A percentile compares a stretch with the other conserved stretches of the same genome.
Conservation (phyloP, 2,329 filamentous ascomycete species). For the Aspergillus sp. region DNA sequence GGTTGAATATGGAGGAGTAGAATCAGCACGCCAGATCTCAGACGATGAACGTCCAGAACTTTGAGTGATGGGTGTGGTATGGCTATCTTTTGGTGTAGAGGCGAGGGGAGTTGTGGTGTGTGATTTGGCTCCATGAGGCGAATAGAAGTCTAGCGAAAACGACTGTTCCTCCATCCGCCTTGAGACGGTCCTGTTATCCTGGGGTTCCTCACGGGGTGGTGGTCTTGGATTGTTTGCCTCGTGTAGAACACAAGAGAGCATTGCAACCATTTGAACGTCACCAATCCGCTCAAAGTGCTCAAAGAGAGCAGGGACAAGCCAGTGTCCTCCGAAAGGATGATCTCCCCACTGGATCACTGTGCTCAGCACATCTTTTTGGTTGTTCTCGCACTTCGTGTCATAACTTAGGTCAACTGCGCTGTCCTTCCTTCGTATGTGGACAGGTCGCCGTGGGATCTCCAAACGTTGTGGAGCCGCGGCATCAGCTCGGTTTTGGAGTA, state of each 20-base stretch:
- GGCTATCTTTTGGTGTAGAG: conserved; percentile 32
- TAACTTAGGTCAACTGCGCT: conserved; percentile 33
- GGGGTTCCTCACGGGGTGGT: conserved; percentile 23
- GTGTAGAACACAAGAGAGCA: conserved; percentile 60
- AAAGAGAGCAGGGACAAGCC: conserved; percentile 58
- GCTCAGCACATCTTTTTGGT: conserved; percentile 35
- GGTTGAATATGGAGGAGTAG: conserved; percentile 53
- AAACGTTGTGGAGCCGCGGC: conserved; percentile 62
- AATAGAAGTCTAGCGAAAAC: conserved; percentile 49
- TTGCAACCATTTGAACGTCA: conserved; percentile 67
- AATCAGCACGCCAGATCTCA: conserved; percentile 50
- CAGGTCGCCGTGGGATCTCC: conserved; percentile 64
- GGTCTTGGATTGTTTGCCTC: conserved; percentile 47
- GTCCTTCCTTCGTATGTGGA: conserved; percentile 41
- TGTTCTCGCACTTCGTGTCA: conserved; percentile 33
- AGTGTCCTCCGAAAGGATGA: conserved; percentile 55
- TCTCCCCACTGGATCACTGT: conserved; percentile 56
- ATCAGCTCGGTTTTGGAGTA: conserved; percentile 75
- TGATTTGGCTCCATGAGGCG: conserved; percentile 44
- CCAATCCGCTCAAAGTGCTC: conserved; percentile 59
- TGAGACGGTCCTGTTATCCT: conserved; percentile 17
- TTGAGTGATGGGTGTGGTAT: conserved; percentile 33
- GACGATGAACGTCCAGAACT: conserved; percentile 52
- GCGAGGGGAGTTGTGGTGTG: conserved; percentile 37
- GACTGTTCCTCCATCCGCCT: conserved; percentile 44